Evolutionary conservation across 1,284 basidiomycete species (phyloP), one percentile per base, ranked within the genome.

Genomic region (Apiotrichum siamense): DNA sequence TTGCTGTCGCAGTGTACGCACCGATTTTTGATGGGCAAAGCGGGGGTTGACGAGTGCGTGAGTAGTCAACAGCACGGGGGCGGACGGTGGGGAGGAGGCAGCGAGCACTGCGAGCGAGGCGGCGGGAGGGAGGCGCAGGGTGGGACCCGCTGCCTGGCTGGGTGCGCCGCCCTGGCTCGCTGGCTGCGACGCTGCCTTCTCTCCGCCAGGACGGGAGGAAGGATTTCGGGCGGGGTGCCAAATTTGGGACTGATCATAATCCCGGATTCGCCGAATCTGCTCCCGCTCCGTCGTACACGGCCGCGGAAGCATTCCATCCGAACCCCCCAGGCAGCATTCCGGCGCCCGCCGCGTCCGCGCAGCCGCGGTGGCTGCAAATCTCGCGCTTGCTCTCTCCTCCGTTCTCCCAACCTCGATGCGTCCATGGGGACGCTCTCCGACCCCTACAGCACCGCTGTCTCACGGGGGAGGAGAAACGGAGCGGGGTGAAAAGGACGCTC

Each of bases 391-490:
- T 4, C 9, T 18, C 20, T 27, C 38, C 15, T 31, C n/a, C 33
- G n/a, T 26, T 23, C 15, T 47, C 37, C 41, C 47, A 52, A 32
- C 55, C 51, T 36, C 51, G 55, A 57, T 57, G 55, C 45, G 55
- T 50, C 45, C 51, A 47, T 32, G 17, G 50, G 51, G 42, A 39
- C 55, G 51, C 55, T 57, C 55, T 50, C 49, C 49, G 12, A 41
- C 50, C 50, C 45, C 37, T 43, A 31, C 20, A 38, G 15, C n/a
- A 17, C 7, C 33, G 13, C 15, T 35, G 33, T n/a, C 33, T 41
- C 47, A 53, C 37, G 35, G 48, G 51, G 49, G 32, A 40, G 48
- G 48, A 50, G 55, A 57, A 57, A 57, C 55, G 55, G 55, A 57
- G 55, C 55, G 55, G 44, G 51, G 55, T 40, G 35, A 57, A 47